Percentiles rank a stretch among this genome's conserved stretches.
phyloP scores from a whole-genome alignment of 1,139 yeast species.

The Pichia sp. region DNA sequence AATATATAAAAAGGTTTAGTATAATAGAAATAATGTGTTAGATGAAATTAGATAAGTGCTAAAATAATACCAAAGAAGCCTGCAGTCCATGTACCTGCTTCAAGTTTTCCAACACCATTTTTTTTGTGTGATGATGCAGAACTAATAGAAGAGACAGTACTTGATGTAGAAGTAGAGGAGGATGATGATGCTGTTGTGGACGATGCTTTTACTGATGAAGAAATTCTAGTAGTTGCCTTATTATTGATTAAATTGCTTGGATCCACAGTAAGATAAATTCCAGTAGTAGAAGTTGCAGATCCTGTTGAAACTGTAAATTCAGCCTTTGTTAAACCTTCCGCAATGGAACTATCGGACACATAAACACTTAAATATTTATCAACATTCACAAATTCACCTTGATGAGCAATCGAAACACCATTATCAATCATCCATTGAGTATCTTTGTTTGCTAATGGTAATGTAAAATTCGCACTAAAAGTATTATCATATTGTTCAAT shows the following conservation, averaged over 20 bases:
- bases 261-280: slow-evolving; percentile 16
- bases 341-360: slow-evolving; percentile 12
- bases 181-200: not conserved
- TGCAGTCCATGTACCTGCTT: slow-evolving; percentile 5
- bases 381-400: slow-evolving; percentile 42
- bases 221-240: slow-evolving; percentile 17
- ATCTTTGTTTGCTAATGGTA: slow-evolving; percentile 41
- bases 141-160: slow-evolving; percentile 27
- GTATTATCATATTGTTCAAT: slow-evolving; percentile 34
- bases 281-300: slow-evolving; percentile 16
- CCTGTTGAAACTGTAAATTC: slow-evolving; percentile 52
- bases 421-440: slow-evolving; percentile 38
- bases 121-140: slow-evolving; percentile 16
- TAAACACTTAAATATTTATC: slow-evolving; percentile 15
- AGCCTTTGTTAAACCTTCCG: slow-evolving; percentile 15
- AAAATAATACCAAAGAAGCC: slow-evolving; percentile 11
- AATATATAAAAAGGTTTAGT: no score
- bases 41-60: slow-evolving; percentile 9
- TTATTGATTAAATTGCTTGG: slow-evolving; percentile 36
- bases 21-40: not conserved
- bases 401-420: slow-evolving; percentile 46
- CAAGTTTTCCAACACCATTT: slow-evolving; percentile 15
- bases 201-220: slow-evolving; percentile 1
- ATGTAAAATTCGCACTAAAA: slow-evolving; percentile 38
- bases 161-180: slow-evolving; percentile 23